Conservation (phyloP, 192 early-diverging fungal species). For the Cladochytrium replicatum region DNA sequence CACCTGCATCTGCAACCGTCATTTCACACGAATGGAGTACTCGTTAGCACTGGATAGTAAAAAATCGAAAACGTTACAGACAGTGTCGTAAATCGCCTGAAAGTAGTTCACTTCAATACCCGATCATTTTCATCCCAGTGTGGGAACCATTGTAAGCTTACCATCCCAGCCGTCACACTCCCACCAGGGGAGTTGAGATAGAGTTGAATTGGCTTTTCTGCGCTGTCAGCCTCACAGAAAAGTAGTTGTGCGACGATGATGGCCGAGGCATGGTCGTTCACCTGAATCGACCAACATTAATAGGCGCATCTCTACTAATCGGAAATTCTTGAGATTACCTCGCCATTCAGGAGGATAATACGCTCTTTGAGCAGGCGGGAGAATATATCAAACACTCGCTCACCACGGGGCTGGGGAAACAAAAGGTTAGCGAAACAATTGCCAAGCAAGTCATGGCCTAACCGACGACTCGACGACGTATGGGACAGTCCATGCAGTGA, state of each 20-base stretch:
- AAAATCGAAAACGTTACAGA: slow-evolving; percentile 1
- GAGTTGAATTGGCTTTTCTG: slow-evolving; percentile 84
- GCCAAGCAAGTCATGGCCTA: not conserved
- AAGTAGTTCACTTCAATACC: not conserved
- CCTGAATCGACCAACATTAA: slow-evolving; percentile 17
- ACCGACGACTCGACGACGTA: slow-evolving; percentile 43
- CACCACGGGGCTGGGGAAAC: slow-evolving; percentile 46
- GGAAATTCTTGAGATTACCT: slow-evolving; percentile 28
- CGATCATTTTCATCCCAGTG: not conserved
- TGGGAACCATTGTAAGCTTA: slow-evolving; percentile 1
- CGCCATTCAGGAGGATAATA: slow-evolving; percentile 92
- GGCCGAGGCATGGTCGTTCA: slow-evolving; percentile 74
- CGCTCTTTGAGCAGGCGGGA: slow-evolving; percentile 93
- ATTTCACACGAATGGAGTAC: slow-evolving; percentile 3
- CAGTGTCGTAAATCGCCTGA: slow-evolving; percentile 37
- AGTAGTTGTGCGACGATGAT: slow-evolving; percentile 91
- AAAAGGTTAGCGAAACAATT: not conserved
- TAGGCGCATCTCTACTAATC: not conserved
- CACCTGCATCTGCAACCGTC: not conserved
- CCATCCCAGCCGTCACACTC: slow-evolving; percentile 87
- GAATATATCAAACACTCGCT: slow-evolving; percentile 96
- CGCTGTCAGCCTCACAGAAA: slow-evolving; percentile 90
- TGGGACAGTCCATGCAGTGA: no score
- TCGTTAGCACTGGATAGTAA: not conserved
- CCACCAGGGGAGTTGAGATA: slow-evolving; percentile 99